These are phyloP conservation scores for Pedinophyceae sp. DNA, from an alignment of 139 green algal genomes.

Conservation along the genomic window DNA sequence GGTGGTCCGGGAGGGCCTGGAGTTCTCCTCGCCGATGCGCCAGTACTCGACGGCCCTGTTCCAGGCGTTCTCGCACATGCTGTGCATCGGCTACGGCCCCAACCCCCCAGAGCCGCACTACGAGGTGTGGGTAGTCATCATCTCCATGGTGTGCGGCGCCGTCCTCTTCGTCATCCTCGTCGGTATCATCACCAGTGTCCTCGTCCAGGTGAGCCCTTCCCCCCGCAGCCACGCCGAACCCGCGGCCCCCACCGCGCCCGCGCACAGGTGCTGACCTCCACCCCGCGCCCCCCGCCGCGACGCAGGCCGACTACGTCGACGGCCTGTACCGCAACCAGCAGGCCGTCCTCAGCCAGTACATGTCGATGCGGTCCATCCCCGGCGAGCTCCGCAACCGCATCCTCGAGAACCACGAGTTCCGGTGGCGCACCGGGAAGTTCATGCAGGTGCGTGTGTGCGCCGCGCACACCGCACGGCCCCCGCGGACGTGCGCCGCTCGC, in stretches of 20 bases:
- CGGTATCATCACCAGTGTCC: conserved; percentile 21
- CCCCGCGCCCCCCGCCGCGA: too few species aligned
- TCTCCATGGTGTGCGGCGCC: conserved; percentile 16
- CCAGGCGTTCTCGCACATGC: conserved; percentile 18
- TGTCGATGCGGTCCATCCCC: not conserved
- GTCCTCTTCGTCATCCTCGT: conserved; percentile 26
- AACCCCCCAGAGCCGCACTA: conserved; percentile 8
- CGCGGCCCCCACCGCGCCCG: too few species aligned
- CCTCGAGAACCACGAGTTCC: conserved; percentile 4
- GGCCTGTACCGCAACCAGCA: conserved; percentile 2
- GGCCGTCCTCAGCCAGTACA: not conserved
- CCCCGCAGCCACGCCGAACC: not conserved
- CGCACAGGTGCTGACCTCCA: too few species aligned
- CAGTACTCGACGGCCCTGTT: conserved; percentile 20
- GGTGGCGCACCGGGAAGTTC: conserved; percentile 7
- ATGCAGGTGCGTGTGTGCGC: conserved; percentile 6
- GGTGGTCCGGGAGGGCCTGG: not conserved
- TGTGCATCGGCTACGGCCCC: conserved; percentile 20
- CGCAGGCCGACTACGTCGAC: not conserved
- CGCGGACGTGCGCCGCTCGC: too few species aligned
- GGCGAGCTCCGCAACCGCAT: conserved; percentile 3
- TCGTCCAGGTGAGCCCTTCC: conserved; percentile 2
- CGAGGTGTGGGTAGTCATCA: conserved; percentile 18
- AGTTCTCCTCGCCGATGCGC: not conserved
- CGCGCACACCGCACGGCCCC: too few species aligned